These are phyloP conservation scores for Colletotrichum gloeosporioides DNA, from an alignment of 2,329 filamentous ascomycete species.

Conservation along the genomic window DNA sequence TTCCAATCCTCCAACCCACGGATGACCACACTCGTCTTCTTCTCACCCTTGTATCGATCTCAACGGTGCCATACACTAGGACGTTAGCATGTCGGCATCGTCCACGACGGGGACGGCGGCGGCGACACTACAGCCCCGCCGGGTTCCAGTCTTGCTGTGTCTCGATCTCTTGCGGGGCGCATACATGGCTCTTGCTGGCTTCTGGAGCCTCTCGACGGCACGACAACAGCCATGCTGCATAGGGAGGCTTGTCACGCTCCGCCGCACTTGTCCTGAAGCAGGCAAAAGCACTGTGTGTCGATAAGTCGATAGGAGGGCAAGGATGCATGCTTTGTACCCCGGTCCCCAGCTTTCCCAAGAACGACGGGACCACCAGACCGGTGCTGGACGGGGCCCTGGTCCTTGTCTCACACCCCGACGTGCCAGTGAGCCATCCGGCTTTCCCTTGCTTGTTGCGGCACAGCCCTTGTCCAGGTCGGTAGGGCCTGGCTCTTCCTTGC, in stretches of 20 bases:
- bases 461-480: slow-evolving; percentile 4
- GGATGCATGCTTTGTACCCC: slow-evolving; percentile 8
- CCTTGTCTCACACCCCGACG: slow-evolving; percentile 17
- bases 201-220: background rate
- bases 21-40: background rate
- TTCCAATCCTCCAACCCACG: background rate
- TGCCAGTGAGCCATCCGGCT: slow-evolving; percentile 17
- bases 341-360: slow-evolving; percentile 19
- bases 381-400: slow-evolving; percentile 11
- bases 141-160: background rate
- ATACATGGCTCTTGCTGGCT: slow-evolving; percentile 1
- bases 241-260: slow-evolving; percentile 8
- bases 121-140: background rate
- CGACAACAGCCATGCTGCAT: slow-evolving; percentile 8
- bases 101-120: background rate
- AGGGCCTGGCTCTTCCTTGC: slow-evolving; percentile 11
- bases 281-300: slow-evolving; percentile 13
- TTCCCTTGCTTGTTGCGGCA: slow-evolving; percentile 22
- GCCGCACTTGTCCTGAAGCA: slow-evolving; percentile 14
- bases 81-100: background rate
- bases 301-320: slow-evolving; percentile 1
- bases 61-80: background rate
- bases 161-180: background rate
- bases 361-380: slow-evolving; percentile 15
- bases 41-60: background rate